Evolutionary conservation across 257 asterid species (phyloP).

Genomic region (Knoxia roxburghii): DNA sequence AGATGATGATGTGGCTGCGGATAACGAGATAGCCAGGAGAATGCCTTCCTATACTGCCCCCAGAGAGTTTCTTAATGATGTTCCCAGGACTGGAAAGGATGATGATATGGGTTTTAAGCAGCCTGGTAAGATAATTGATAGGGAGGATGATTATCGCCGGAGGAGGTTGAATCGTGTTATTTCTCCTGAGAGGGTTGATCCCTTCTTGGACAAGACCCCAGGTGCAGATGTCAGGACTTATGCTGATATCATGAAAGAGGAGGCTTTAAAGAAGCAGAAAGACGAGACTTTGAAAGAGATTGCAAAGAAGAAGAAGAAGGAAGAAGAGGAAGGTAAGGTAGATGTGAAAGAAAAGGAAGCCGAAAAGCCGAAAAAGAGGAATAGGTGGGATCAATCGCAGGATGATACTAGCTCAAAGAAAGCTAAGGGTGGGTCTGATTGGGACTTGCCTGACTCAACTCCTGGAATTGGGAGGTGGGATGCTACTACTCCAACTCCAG

Average conservation of each 20-base stretch:
- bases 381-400: slow-evolving; percentile 89
- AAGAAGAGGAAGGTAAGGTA: slow-evolving; percentile 46
- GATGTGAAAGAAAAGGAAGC: slow-evolving; percentile 38
- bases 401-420: slow-evolving; percentile 63
- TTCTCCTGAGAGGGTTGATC: slow-evolving; percentile 82
- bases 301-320: slow-evolving; percentile 64
- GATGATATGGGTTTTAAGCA: slow-evolving; percentile 66
- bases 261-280: slow-evolving; percentile 67
- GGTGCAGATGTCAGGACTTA: slow-evolving; percentile 81
- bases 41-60: slow-evolving; percentile 84
- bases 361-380: slow-evolving; percentile 86
- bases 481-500: slow-evolving; percentile 83
- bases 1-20: slow-evolving; percentile 56
- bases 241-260: slow-evolving; percentile 84
- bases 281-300: slow-evolving; percentile 70
- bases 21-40: slow-evolving; percentile 65
- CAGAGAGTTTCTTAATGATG: slow-evolving; percentile 63
- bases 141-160: slow-evolving; percentile 81
- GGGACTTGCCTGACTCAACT: slow-evolving; percentile 85
- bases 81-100: slow-evolving; percentile 60
- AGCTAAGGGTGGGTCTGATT: slow-evolving; percentile 66
- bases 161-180: slow-evolving; percentile 73
- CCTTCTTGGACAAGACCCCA: slow-evolving; percentile 81
- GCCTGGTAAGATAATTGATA: slow-evolving; percentile 72
- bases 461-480: slow-evolving; percentile 97